These are phyloP conservation scores for Gentiana straminea DNA, from an alignment of 257 asterid species.

Conservation along the genomic window DNA sequence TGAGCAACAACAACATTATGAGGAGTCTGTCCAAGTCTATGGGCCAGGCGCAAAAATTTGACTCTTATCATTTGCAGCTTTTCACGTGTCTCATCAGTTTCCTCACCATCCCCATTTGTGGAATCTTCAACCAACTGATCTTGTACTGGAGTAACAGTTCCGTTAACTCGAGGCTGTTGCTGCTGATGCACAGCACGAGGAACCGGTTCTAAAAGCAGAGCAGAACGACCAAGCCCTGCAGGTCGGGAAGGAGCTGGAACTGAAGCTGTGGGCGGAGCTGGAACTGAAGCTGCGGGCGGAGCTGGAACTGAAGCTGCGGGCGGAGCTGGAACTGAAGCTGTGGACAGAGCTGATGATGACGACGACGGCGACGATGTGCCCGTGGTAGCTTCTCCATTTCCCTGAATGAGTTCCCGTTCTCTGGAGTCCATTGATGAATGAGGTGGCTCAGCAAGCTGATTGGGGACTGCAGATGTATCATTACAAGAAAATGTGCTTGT, in stretches of 20 bases:
- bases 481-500: conserved; percentile 14
- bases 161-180: conserved; percentile 79
- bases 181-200: conserved; percentile 63
- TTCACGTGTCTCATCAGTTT: conserved; percentile 95
- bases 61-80: conserved; percentile 99
- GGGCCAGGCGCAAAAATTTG: conserved; percentile 91
- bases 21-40: conserved; percentile 93
- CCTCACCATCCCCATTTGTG: conserved; percentile 72
- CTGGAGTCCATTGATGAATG: conserved; percentile 39
- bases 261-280: conserved; percentile 53
- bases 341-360: conserved; percentile 11
- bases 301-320: conserved; percentile 16
- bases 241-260: conserved; percentile 48
- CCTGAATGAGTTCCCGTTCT: conserved; percentile 11
- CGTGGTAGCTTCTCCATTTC: conserved; percentile 21
- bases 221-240: conserved; percentile 92
- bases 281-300: conserved; percentile 22
- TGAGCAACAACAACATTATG: conserved; percentile 99
- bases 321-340: conserved; percentile 20
- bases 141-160: conserved; percentile 48
- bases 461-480: conserved; percentile 16
- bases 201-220: conserved; percentile 66
- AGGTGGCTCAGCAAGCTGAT: conserved; percentile 50
- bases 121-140: conserved; percentile 69
- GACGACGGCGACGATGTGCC: conserved; percentile 21